These are phyloP conservation scores for Vinca minor DNA, from an alignment of 257 asterid genomes.

Conservation along the genomic window DNA sequence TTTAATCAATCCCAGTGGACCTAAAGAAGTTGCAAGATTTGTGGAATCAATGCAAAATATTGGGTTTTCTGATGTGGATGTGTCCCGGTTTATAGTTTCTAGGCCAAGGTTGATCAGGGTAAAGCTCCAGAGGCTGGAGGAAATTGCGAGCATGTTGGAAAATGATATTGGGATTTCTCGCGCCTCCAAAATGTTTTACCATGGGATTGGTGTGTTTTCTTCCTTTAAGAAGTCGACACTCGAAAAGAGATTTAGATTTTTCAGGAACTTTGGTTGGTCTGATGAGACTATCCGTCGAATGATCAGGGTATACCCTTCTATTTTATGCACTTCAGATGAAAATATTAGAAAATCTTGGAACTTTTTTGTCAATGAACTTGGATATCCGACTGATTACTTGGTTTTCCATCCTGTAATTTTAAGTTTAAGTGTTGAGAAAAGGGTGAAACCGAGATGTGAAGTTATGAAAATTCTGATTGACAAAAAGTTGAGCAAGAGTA, in stretches of 20 bases:
- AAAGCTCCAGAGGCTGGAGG: constrained; percentile 12
- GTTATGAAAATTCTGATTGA: constrained; percentile 16
- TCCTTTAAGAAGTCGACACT: background rate
- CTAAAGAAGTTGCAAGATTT: constrained; percentile 15
- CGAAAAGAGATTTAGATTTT: constrained; percentile 7
- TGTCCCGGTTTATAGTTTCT: background rate
- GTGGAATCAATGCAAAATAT: too few species aligned
- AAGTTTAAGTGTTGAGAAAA: constrained; percentile 16
- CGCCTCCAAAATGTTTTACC: too few species aligned
- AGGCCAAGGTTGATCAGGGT: constrained; percentile 4
- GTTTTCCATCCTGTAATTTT: too few species aligned
- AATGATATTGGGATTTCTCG: constrained; percentile 18
- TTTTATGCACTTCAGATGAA: constrained; percentile 6
- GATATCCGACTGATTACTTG: background rate
- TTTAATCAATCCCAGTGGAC: constrained; percentile 10
- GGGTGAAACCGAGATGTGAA: constrained; percentile 17
- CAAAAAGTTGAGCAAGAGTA: constrained; percentile 18
- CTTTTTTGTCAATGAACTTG: constrained; percentile 12
- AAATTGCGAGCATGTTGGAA: constrained; percentile 13
- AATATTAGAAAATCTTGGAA: background rate
- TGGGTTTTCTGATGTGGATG: background rate
- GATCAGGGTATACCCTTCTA: constrained; percentile 6
- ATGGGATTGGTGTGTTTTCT: constrained; percentile 8
- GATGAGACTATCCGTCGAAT: constrained; percentile 11
- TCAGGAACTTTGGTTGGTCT: constrained; percentile 27